These are phyloP conservation scores for Trypanosoma congolense DNA, from an alignment of 208 protist species.

Conservation along the genomic window DNA sequence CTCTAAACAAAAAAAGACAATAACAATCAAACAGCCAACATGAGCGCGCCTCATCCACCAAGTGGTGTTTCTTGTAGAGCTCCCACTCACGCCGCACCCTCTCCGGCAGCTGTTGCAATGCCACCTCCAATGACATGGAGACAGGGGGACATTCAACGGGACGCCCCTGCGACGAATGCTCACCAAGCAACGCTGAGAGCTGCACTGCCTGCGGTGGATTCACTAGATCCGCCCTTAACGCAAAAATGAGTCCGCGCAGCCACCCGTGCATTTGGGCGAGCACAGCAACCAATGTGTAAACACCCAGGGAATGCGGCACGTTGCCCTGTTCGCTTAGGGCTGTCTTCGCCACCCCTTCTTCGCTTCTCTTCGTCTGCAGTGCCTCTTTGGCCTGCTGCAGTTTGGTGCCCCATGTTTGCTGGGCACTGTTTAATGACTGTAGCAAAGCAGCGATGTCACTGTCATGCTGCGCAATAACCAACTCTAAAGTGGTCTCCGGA, in stretches of 20 bases:
- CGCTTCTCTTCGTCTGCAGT: background rate
- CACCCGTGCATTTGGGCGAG: slow-evolving; percentile 48
- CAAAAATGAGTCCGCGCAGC: slow-evolving; percentile 52
- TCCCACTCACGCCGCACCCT: slow-evolving; percentile 19
- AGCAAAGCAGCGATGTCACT: slow-evolving; percentile 48
- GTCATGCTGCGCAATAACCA: slow-evolving; percentile 51
- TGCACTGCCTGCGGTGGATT: slow-evolving; percentile 29
- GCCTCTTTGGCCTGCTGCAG: slow-evolving; percentile 23
- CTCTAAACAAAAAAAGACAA: no score
- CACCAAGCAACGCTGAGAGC: slow-evolving; percentile 7
- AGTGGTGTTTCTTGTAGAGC: slow-evolving; percentile 29
- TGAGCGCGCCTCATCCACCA: slow-evolving; percentile 40
- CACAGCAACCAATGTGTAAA: slow-evolving; percentile 38
- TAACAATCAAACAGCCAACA: no score
- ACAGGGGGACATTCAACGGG: background rate
- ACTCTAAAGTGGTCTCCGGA: slow-evolving; percentile 27
- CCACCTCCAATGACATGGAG: slow-evolving; percentile 12
- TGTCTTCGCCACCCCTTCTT: background rate
- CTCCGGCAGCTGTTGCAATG: slow-evolving; percentile 8
- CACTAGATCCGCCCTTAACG: slow-evolving; percentile 29
- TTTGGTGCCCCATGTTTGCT: slow-evolving; percentile 52
- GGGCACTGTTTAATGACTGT: slow-evolving; percentile 27
- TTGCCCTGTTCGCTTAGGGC: background rate
- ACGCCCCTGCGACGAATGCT: background rate
- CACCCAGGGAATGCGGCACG: slow-evolving; percentile 10